Evolutionary conservation across 139 green algal genomes (phyloP).

Genomic region (Medakamo hakoo): DNA sequence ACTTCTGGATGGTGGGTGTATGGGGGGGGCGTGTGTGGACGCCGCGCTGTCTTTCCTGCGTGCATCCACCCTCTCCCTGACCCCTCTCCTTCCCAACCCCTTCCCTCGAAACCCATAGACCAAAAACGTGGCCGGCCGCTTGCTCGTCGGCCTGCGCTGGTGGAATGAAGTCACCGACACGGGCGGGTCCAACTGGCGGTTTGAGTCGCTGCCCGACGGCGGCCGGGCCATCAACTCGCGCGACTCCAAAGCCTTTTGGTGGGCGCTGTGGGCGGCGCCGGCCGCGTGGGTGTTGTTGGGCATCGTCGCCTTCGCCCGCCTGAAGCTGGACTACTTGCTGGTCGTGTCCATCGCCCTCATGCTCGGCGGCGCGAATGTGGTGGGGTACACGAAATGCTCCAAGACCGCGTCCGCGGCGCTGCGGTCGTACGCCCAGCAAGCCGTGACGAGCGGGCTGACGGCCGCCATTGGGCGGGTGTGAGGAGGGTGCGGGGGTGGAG

Average conservation of each 20-base stretch:
- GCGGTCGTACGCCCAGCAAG: slow-evolving; percentile 10
- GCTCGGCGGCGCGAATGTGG: slow-evolving; percentile 56
- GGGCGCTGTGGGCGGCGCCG: slow-evolving; percentile 37
- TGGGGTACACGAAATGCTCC: slow-evolving; percentile 79
- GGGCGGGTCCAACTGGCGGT: slow-evolving; percentile 78
- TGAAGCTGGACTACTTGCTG: slow-evolving; percentile 72
- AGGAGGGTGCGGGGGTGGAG: too few relatives aligned
- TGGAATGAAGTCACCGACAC: slow-evolving; percentile 93
- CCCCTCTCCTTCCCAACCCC: background rate
- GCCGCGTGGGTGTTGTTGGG: slow-evolving; percentile 41
- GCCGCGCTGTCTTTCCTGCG: background rate
- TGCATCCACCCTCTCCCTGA: background rate
- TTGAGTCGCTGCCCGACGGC: slow-evolving; percentile 68
- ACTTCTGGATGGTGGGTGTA: slow-evolving; percentile 76
- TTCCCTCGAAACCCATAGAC: slow-evolving; percentile 23
- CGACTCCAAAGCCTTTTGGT: slow-evolving; percentile 61
- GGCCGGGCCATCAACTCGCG: slow-evolving; percentile 43
- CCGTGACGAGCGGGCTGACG: slow-evolving; percentile 12
- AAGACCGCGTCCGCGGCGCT: slow-evolving; percentile 37
- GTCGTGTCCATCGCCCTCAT: slow-evolving; percentile 63
- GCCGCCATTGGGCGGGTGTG: background rate
- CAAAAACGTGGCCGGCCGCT: slow-evolving; percentile 84
- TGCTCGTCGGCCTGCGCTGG: slow-evolving; percentile 85
- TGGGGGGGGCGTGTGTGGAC: background rate
- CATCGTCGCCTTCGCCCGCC: slow-evolving; percentile 39